Base-by-base conservation (phyloP, 257 asterid species). In the Nicotiana sylvestris region DNA sequence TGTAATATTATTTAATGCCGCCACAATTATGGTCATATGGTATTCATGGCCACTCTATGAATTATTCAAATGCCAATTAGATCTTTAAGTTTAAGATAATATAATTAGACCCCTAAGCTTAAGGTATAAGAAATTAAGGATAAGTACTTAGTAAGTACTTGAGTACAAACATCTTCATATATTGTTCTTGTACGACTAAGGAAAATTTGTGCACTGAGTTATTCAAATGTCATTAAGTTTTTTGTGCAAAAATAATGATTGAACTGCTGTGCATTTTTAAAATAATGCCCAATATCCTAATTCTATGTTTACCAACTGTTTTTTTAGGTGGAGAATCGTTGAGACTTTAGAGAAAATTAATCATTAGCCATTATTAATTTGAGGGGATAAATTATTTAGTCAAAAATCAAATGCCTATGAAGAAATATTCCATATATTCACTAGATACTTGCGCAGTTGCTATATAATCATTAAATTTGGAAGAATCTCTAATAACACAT, bases 261-360 rank as follows among this genome's bases (percentile, higher is more conserved):
- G 8, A 35, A 49, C 25, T 72, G 61, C 61, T 25, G 0, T 49
- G 43, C 43, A 25, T 46, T 4, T 25, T 15, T 13, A 49, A 43
- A 0, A 6, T 53, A 74, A 1, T 15, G 62, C 1, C 5, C 16
- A 74, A 8, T 74, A 74, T 49, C 2, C 1, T 46, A n/a, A 0
- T 21, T 70, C 16, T 39, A 21, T 21, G 1, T 43, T 39, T 25
- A 72, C 32, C 33, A 72, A 72, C 39, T 72, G 79, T 13, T 46
- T 72, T 70, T 30, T 72, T 0, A 21, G 79, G 21, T 69, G 25
- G 61, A 72, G 61, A 46, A 46, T 72, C 4, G 15, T 72, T 72
- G 79, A 27, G 49, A 74, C 61, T 74, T 25, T 74, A 74, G 61
- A 74, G 79, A 49, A 27, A 74, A 13, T 49, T 74, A 74, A 74